Percentiles rank a stretch among this genome's conserved stretches.
Conservation (phyloP, 805 yeast genomes). For the Cyberlindnera suaveolens region DNA sequence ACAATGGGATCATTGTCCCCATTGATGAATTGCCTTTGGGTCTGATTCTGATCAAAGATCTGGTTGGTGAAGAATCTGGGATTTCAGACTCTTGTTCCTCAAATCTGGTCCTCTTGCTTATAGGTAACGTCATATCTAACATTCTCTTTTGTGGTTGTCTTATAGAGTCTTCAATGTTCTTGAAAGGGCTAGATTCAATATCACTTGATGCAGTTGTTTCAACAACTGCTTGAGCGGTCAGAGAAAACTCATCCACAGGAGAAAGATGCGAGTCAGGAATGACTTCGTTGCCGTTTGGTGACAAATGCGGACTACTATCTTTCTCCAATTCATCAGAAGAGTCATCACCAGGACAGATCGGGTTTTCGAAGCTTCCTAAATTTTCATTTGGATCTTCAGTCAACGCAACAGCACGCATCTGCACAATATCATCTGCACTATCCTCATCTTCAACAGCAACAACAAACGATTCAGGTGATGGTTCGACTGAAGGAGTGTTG, state of each 20-base stretch:
- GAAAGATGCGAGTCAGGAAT: conserved; percentile 1
- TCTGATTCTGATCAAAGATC: background rate
- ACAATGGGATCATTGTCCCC: too few species aligned
- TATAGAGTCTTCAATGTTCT: conserved; percentile 1
- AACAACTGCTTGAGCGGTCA: background rate
- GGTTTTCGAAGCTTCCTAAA: too few species aligned
- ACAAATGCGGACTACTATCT: too few species aligned
- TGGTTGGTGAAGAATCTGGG: background rate
- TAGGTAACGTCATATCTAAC: too few species aligned
- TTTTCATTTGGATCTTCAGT: too few species aligned
- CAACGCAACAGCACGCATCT: too few species aligned
- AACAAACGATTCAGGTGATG: background rate
- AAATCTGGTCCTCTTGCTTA: too few species aligned
- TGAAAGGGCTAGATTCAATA: conserved; percentile 1
- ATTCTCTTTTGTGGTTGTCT: background rate
- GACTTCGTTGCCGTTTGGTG: background rate
- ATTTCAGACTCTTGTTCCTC: too few species aligned
- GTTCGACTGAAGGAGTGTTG: background rate
- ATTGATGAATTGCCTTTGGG: background rate
- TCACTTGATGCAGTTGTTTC: background rate
- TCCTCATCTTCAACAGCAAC: background rate
- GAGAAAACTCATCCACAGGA: background rate
- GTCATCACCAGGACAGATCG: too few species aligned
- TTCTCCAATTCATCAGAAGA: too few species aligned
- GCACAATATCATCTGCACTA: background rate